Evolutionary conservation across 1,139 yeast genomes (phyloP), one percentile per base, ranked within the genome.

Genomic region (Suhomyces bokatorum): DNA sequence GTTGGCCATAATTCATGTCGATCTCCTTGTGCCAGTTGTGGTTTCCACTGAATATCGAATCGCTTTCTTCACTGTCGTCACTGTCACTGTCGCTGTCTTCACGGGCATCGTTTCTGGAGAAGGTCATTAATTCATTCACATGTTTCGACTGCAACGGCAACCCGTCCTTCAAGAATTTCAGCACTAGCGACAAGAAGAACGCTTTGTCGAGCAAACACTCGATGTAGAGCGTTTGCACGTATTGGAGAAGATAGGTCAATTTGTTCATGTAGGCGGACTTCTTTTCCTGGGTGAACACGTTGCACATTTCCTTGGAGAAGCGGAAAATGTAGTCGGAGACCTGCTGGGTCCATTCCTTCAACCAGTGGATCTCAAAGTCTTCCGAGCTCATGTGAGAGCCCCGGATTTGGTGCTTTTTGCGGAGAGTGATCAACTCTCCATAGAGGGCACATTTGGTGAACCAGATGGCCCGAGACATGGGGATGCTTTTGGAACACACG

Each of bases 271-370:
- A 85, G 1, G 60, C 65, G 17, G 66, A 60, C 41, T 74, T 73
- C 46, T 58, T 62, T 26, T 65, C 77, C 0, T 49, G 50, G 3
- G 63, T 51, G 13, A 55, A 48, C 2, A 69, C 58, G 10, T 44
- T 46, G 3, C 49, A 37, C 62, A 72, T 63, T 39, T 73, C 79
- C 32, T 67, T 62, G 8, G 83, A 70, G 32, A 78, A 68, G 53
- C 77, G 76, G 55, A 77, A 81, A 20, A 84, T 58, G 55, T 77
- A 85, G 46, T 80, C 83, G 6, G 80, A 72, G 6, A 86, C 80
- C 53, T 86, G 93, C 42, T 81, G 88, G 0, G 96, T 87, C 97
- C 97, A 90, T 59, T 89, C 97, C 48, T 81, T 83, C 9, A 85
- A 67, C 88, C 96, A 84, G 43, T 78, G 83, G 15, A 69, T 62